These are phyloP conservation scores for Hibiscus syriacus DNA, from an alignment of 345 rosid genomes.

Conservation along the genomic window DNA sequence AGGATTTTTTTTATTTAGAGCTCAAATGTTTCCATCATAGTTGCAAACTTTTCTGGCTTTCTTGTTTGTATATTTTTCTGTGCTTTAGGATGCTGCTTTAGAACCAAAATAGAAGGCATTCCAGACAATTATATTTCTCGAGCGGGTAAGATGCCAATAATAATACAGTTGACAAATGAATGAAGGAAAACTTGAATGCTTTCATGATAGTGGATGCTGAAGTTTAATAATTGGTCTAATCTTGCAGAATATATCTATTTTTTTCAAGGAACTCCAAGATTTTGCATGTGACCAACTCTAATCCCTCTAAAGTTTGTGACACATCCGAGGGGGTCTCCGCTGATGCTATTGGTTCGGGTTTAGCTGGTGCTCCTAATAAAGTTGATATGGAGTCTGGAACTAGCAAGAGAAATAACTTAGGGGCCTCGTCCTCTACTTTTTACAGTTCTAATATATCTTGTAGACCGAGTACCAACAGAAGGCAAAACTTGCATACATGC, in stretches of 20 bases:
- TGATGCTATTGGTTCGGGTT: conserved; percentile 19
- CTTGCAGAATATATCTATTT: neutral
- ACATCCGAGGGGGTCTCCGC: conserved; percentile 14
- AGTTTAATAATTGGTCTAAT: neutral
- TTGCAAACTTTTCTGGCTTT: no score
- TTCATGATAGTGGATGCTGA: neutral
- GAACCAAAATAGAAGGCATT: no score
- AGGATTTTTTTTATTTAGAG: no score
- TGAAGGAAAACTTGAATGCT: neutral
- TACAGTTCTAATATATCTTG: no score
- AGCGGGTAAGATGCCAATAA: no score
- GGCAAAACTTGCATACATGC: conserved; percentile 43
- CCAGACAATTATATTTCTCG: no score
- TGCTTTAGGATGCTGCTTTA: no score
- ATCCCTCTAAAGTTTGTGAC: neutral
- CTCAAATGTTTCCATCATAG: no score
- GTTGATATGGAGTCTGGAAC: conserved; percentile 8
- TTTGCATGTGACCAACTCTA: no score
- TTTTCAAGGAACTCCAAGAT: no score
- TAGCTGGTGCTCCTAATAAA: conserved; percentile 12
- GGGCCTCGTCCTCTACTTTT: conserved; percentile 13
- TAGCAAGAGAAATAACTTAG: conserved; percentile 7
- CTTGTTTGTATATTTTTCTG: no score
- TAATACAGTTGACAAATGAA: no score
- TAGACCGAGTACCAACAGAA: conserved; percentile 47